A percentile compares a stretch with the other conserved stretches of the same genome.
These are phyloP conservation scores for Neofusicoccum kwambonambiense DNA, from an alignment of 2,329 filamentous ascomycete species.

Conservation along the genomic window DNA sequence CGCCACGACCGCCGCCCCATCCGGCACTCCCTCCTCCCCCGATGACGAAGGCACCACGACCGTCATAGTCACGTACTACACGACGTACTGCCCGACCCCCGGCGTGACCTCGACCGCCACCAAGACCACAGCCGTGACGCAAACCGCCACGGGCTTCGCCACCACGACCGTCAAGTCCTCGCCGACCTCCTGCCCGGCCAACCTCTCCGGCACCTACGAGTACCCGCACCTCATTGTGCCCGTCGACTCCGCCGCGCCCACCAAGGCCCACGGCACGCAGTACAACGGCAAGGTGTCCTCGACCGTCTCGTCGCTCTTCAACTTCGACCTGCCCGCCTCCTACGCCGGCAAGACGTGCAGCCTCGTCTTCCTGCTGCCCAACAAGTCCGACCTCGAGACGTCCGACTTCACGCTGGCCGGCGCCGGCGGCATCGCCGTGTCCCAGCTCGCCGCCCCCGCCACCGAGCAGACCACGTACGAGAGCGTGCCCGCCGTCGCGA, in stretches of 20 bases:
- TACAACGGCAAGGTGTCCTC: slow-evolving; percentile 32
- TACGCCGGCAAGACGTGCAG: slow-evolving; percentile 49
- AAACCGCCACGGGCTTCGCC: background rate
- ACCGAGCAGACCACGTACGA: slow-evolving; percentile 53
- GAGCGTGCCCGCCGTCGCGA: slow-evolving; percentile 43
- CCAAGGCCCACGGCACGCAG: slow-evolving; percentile 26
- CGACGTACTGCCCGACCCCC: slow-evolving; percentile 1
- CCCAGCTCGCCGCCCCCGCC: slow-evolving; percentile 48
- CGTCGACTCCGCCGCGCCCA: slow-evolving; percentile 24
- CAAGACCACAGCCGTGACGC: background rate
- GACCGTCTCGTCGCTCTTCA: slow-evolving; percentile 42
- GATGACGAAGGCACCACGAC: background rate
- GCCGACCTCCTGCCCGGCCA: slow-evolving; percentile 21
- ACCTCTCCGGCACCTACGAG: slow-evolving; percentile 33
- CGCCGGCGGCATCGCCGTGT: slow-evolving; percentile 55
- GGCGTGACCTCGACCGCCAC: background rate
- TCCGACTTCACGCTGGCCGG: slow-evolving; percentile 48
- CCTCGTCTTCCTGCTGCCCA: slow-evolving; percentile 65
- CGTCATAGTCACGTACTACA: background rate
- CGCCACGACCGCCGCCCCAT: background rate
- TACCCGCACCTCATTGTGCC: slow-evolving; percentile 35
- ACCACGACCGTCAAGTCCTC: slow-evolving; percentile 7
- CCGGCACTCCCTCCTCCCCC: background rate
- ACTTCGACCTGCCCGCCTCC: slow-evolving; percentile 45
- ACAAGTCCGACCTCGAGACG: slow-evolving; percentile 55